A percentile compares a stretch with the other conserved stretches of the same genome.
Conservation (phyloP, 768 basidiomycete species). For the Russula dissimulans region DNA sequence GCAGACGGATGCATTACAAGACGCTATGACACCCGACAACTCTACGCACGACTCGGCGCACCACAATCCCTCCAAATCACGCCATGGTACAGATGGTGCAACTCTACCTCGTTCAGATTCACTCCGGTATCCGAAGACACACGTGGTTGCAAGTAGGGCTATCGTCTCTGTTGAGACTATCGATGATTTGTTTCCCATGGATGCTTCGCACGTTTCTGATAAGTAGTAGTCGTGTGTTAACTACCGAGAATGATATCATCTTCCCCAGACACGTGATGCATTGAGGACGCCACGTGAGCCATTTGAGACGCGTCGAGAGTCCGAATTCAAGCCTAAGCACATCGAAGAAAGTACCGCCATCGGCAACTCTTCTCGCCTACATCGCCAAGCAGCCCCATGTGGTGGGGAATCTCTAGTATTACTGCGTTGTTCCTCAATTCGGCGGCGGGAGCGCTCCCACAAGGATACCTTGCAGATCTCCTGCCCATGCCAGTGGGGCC, state of each 20-base stretch:
- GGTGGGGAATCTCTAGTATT: not conserved
- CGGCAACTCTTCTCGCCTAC: not conserved
- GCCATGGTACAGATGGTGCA: not conserved
- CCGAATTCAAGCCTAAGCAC: not conserved
- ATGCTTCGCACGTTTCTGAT: too few relatives aligned
- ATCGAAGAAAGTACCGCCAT: not conserved
- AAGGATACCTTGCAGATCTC: constrained; percentile 6
- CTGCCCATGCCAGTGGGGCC: not conserved
- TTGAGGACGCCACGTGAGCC: not conserved
- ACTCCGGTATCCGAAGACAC: not conserved
- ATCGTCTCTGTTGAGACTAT: not conserved
- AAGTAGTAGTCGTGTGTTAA: not conserved
- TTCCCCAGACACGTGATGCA: not conserved
- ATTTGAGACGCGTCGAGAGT: not conserved
- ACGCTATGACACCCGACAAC: too few relatives aligned
- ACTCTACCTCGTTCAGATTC: not conserved
- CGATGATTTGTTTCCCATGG: not conserved
- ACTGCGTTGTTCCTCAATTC: not conserved
- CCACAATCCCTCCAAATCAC: not conserved
- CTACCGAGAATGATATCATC: not conserved
- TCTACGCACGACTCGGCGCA: not conserved
- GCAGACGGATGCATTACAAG: not conserved
- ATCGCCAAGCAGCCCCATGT: not conserved
- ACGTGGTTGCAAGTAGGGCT: not conserved
- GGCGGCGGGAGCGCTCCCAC: constrained; percentile 7